Conservation (phyloP, 2,329 filamentous ascomycete species). For the Didymella arachidicola region DNA sequence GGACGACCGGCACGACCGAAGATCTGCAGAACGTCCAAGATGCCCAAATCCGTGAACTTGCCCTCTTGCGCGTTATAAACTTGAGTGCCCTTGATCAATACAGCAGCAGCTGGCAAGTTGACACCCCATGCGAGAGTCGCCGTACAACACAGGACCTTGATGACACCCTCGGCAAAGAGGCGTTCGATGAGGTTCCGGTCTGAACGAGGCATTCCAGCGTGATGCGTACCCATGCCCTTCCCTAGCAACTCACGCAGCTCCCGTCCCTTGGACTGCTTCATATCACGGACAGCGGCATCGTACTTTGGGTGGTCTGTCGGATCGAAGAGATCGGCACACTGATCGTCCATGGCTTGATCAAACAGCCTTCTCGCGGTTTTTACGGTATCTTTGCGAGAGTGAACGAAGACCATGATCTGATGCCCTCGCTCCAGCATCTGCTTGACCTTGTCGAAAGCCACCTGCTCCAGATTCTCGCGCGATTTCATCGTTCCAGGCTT, state of each 20-base stretch:
- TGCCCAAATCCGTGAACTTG: constrained; percentile 95
- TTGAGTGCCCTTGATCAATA: constrained; percentile 97
- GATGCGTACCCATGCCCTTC: constrained; percentile 93
- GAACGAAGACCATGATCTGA: constrained; percentile 99
- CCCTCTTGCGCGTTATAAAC: constrained; percentile 96
- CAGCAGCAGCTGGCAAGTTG: constrained; percentile 94
- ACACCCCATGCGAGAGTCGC: constrained; percentile 98
- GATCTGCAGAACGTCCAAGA: constrained; percentile 95
- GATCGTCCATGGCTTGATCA: constrained; percentile 84
- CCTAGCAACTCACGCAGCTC: constrained; percentile 89
- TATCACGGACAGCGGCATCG: constrained; percentile 79
- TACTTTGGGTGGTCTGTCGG: constrained; percentile 80
- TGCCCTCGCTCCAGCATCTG: constrained; percentile 93
- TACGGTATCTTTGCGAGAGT: constrained; percentile 93
- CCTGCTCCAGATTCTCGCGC: constrained; percentile 85
- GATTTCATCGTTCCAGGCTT: constrained; percentile 83
- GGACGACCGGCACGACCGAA: constrained; percentile 98
- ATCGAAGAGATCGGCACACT: constrained; percentile 82
- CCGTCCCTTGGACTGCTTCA: constrained; percentile 83
- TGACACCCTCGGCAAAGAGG: constrained; percentile 87
- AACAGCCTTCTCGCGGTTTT: constrained; percentile 84
- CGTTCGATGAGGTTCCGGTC: constrained; percentile 96
- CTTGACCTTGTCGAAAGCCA: constrained; percentile 91
- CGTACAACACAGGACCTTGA: constrained; percentile 97
- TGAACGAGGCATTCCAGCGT: constrained; percentile 93